Evolutionary conservation across 352 stramenopile genomes (phyloP), one percentile per base, ranked within the genome.

Genomic region (Pythium brachiatum): DNA sequence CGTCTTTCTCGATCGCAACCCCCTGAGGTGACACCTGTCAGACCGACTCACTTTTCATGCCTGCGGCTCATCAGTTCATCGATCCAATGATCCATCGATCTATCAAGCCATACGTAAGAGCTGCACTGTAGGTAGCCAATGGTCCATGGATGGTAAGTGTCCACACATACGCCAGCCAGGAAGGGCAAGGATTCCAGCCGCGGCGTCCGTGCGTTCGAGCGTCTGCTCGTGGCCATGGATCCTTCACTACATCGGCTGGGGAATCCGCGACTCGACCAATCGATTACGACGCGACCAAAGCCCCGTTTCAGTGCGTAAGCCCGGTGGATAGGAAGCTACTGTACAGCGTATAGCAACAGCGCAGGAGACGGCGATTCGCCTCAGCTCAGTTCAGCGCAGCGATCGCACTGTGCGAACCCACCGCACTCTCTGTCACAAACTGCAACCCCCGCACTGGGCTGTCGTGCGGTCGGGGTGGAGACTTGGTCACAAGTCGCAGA

Each of bases 11-110:
- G 34, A 36, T 12, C 20, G 34, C 23, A 27, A 44, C 36, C 23
- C 25, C 26, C 27, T 34, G 3, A n/a, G 6, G 13, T 50, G 29
- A 47, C 62, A 69, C 62, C 21, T 69, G 62, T 59, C 29, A 69
- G 64, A 69, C 62, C 54, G 62, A 69, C 62, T 69, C 61, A 46
- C 53, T 50, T 36, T 36, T 54, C 29, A 47, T 61, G 41, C 39
- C 52, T 18, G 13, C 15, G 8, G 36, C 13, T 44, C 36, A 41
- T 41, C 36, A 18, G 21, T 44, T 18, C 36, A 44, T 31, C 21
- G 41, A 31, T 51, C n/a, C n/a, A n/a, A n/a, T n/a, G n/a, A n/a
- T n/a, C n/a, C n/a, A n/a, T n/a, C n/a, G n/a, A n/a, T n/a, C n/a
- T n/a, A n/a, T n/a, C n/a, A n/a, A n/a, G n/a, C 43, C 43, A 44